Evolutionary conservation across 2,329 filamentous ascomycete genomes (phyloP).

Genomic region (Aspergillus sp.): DNA sequence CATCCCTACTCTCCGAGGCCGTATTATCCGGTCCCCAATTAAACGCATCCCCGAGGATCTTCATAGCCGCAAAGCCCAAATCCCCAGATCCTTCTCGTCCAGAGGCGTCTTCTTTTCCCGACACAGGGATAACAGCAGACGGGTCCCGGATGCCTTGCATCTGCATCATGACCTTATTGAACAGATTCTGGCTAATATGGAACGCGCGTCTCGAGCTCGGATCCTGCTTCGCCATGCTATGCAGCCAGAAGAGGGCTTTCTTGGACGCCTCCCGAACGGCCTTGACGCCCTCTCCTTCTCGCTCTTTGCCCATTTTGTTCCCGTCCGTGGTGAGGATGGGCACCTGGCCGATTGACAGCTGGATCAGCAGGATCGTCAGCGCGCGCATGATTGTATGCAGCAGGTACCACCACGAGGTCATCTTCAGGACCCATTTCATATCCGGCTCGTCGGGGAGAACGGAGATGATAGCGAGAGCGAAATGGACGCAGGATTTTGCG

Average conservation of each 20-base stretch:
- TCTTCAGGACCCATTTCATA: slow-evolving; percentile 29
- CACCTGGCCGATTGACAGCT: slow-evolving; percentile 3
- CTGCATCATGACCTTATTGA: not conserved
- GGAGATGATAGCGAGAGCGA: slow-evolving; percentile 23
- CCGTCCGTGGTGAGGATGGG: not conserved
- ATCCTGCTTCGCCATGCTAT: not conserved
- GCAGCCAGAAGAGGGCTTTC: not conserved
- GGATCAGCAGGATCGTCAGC: slow-evolving; percentile 37
- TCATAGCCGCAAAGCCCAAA: not conserved
- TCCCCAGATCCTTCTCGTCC: not conserved
- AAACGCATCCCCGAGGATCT: not conserved
- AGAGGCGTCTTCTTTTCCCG: not conserved
- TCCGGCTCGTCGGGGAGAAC: slow-evolving; percentile 36
- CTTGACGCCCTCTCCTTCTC: not conserved
- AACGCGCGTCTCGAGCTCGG: slow-evolving; percentile 1
- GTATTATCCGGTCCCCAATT: not conserved
- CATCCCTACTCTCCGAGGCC: not conserved
- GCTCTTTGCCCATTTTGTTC: not conserved
- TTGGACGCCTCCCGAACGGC: not conserved
- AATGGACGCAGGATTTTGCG: not conserved
- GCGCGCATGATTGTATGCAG: slow-evolving; percentile 44
- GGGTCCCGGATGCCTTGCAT: not conserved
- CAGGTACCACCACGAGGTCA: slow-evolving; percentile 42
- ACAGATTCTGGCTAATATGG: not conserved
- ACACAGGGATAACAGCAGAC: not conserved